Conservation (phyloP, 2,329 filamentous ascomycete genomes). For the Trichoderma sp. region DNA sequence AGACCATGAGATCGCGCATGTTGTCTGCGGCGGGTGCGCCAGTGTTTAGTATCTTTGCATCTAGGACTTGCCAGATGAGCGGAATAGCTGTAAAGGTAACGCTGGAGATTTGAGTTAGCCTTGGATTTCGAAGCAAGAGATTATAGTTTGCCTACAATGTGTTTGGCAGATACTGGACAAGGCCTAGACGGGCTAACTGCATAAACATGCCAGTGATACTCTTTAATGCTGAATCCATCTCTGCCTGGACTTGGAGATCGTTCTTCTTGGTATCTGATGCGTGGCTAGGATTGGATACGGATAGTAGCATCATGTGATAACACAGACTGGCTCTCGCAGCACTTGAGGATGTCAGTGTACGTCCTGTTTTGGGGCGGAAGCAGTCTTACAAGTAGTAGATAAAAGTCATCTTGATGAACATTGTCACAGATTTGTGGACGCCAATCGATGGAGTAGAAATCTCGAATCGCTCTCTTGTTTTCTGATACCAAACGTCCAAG, state of each 20-base stretch:
- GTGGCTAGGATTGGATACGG: neutral
- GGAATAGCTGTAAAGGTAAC: conserved; percentile 13
- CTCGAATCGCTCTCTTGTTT: conserved; percentile 16
- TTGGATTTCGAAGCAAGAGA: neutral
- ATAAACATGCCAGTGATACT: conserved; percentile 10
- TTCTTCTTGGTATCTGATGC: neutral
- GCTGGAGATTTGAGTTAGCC: neutral
- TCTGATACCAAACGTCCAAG: conserved; percentile 13
- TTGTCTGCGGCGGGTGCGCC: conserved; percentile 14
- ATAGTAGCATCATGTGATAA: conserved; percentile 20
- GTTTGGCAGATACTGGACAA: conserved; percentile 19
- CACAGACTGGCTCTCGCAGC: conserved; percentile 16
- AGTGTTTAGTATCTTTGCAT: conserved; percentile 15
- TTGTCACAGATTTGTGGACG: conserved; percentile 11
- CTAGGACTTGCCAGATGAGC: conserved; percentile 20
- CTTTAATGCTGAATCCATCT: conserved; percentile 15
- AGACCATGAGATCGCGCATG: conserved; percentile 16
- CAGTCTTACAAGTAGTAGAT: conserved; percentile 17
- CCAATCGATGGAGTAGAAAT: conserved; percentile 1
- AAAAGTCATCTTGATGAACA: conserved; percentile 20
- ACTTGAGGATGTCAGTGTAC: neutral
- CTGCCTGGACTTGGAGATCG: conserved; percentile 4
- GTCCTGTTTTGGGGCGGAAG: neutral
- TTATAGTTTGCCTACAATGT: conserved; percentile 4
- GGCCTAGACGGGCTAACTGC: conserved; percentile 5